A percentile compares a stretch with the other conserved stretches of the same genome.
Evolutionary conservation across 306 rosid species (phyloP).

Genomic region (Potentilla sterilis): DNA sequence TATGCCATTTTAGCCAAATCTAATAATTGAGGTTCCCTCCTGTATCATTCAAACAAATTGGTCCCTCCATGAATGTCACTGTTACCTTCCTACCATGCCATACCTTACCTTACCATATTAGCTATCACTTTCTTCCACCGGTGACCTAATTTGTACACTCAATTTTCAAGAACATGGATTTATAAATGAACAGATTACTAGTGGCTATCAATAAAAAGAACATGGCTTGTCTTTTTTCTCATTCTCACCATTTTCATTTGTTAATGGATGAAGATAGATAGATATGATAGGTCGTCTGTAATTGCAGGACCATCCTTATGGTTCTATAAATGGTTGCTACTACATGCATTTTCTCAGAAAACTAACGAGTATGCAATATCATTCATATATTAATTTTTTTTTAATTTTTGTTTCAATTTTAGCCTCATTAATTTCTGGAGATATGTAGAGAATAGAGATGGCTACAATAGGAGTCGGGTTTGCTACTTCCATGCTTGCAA

Average conservation of each 20-base stretch:
- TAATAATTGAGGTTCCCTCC: background rate
- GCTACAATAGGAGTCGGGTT: background rate
- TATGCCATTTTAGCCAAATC: background rate
- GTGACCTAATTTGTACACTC: background rate
- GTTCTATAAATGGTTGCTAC: background rate
- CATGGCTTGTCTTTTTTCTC: background rate
- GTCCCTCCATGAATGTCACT: conserved; percentile 9
- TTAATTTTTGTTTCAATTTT: background rate
- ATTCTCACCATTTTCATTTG: background rate
- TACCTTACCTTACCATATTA: background rate
- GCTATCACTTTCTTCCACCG: background rate
- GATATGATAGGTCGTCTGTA: background rate
- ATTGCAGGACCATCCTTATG: background rate
- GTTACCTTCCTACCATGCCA: background rate
- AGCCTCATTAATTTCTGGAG: background rate
- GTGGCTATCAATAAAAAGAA: background rate
- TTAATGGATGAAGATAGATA: background rate
- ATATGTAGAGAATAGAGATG: background rate
- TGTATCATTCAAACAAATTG: conserved; percentile 6
- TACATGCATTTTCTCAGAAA: background rate
- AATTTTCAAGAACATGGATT: background rate
- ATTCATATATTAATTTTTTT: background rate
- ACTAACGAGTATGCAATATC: too few relatives aligned
- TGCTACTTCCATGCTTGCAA: background rate
- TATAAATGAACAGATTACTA: background rate